Base-by-base conservation (phyloP, 1,284 basidiomycete species). In the Cutaneotrichosporon sp. region DNA sequence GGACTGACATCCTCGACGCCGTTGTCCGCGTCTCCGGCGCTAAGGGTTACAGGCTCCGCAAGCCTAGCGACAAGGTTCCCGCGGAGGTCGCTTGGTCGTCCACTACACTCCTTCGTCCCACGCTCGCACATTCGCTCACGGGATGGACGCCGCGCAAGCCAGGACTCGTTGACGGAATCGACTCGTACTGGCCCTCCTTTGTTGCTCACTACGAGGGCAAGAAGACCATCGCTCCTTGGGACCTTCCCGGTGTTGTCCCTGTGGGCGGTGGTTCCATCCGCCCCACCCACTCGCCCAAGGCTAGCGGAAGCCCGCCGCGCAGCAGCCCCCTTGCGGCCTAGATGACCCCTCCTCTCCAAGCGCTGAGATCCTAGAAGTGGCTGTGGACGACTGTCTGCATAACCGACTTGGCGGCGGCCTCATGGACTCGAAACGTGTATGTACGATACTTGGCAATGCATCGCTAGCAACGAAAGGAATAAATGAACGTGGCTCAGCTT, bases 81-180 rank as follows among this genome's bases (percentile, higher is more conserved):
- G 63, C 65, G 76, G 67, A 75, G 74, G 71, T 50, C 12, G 65
- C 61, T 4, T 56, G 57, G 49, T 33, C 50, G 6, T 53, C 53
- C 12, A 63, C 56, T 1, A 54, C 55, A 20, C 32, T 60, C 14
- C 45, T 60, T 2, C 72, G 77, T n/a, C 80, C 81, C 1, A 76
- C 77, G 41, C 72, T 81, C 7, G 79, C 73, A 1, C 67, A 75
- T 20, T 65, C 76, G 3, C 64, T 82, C 19, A 73, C 80, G 1
- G 80, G 77, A 1, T 81, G 81, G 80, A 62, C 63, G 19, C 77
- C 79, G 2, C 71, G 67, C 39, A 80, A 79, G 64, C 63, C 74
- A 31, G 73, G 77, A 3, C 54, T 82, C 27, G 70, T 77, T 2
- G 80, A 81, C 52, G 76, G 79, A 22, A 66, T 81, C 33, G 72